Percentiles rank a stretch among this genome's conserved stretches.
phyloP scores from a whole-genome alignment of 306 rosid species.

The Vicia villosa region DNA sequence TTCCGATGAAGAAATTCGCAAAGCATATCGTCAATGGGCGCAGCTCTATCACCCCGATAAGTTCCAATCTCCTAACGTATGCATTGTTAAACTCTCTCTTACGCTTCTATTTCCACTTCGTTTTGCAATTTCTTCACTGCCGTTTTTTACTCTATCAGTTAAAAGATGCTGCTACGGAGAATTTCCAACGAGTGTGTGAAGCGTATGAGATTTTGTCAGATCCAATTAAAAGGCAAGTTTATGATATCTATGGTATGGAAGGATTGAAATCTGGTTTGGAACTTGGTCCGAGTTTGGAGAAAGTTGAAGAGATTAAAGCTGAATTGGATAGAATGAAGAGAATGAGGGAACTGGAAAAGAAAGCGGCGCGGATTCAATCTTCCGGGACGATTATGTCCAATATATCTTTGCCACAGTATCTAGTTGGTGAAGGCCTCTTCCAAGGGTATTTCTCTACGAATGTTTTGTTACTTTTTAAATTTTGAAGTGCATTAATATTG shows the following conservation, averaged over 20 bases:
- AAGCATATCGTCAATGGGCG: slow-evolving; percentile 98
- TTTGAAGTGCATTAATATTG: neutral
- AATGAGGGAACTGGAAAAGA: slow-evolving; percentile 68
- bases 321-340: slow-evolving; percentile 71
- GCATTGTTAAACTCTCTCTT: neutral
- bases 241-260: slow-evolving; percentile 96
- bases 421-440: slow-evolving; percentile 67
- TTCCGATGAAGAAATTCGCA: slow-evolving; percentile 95
- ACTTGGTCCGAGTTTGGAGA: slow-evolving; percentile 73
- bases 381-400: slow-evolving; percentile 79
- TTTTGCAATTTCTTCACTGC: slow-evolving; percentile 25
- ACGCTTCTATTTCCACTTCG: neutral
- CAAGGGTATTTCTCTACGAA: slow-evolving; percentile 62
- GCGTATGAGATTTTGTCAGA: slow-evolving; percentile 91
- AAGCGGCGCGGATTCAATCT: slow-evolving; percentile 63
- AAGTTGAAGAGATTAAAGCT: slow-evolving; percentile 77
- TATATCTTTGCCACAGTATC: slow-evolving; percentile 75
- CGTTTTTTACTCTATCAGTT: slow-evolving; percentile 49
- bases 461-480: neutral
- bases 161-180: slow-evolving; percentile 88
- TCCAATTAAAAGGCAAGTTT: slow-evolving; percentile 74
- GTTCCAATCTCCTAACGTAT: slow-evolving; percentile 83
- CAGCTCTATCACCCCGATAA: slow-evolving; percentile 95
- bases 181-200: slow-evolving; percentile 86
- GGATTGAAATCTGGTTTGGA: slow-evolving; percentile 89